Base-by-base conservation (phyloP, 2,329 filamentous ascomycete species). In the Colletotrichum tofieldiae region DNA sequence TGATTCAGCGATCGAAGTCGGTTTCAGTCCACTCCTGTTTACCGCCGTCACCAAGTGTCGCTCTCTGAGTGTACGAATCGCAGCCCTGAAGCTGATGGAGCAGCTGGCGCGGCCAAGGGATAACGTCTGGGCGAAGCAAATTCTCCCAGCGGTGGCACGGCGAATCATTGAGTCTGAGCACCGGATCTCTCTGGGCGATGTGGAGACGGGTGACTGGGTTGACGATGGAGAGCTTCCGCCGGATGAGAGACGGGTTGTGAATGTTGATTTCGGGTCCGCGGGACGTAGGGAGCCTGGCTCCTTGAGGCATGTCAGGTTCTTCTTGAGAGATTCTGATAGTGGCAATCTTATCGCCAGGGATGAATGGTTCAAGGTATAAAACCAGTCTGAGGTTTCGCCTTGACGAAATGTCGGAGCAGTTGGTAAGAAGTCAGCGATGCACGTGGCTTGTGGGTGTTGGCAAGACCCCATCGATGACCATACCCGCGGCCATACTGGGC, bases 61-160 rank as follows among this genome's bases (percentile, higher is more conserved):
- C 5, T 3, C 16, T 2, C 29, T 71, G 8, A 35, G 20, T 2
- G 9, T 71, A 23, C 32, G 67, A 4, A 2, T 62, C 7, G 39
- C 20, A n/a, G 67, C 63, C 6, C 26, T 58, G 39, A 67, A n/a
- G 20, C 12, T 71, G 39, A 71, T 71, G 67, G 45, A 41, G 37
- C n/a, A 26, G 49, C 23, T 71, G n/a, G 23, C 35, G 41, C 39
- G 35, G 16, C 77, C 82, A 1, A 75, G 79, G 9, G 83, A 85
- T 66, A 84, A 83, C 43, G 64, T 85, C 0, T 86, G 84, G 82
- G 77, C 79, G 3, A 77, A 78, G 0, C 76, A 77, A 5, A 74
- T 78, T 32, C 78, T 81, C 37, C 75, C 79, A 0, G 73, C 75
- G 7, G 77, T 84, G 3, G 82, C 80, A 0, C 74, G 76, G 2